Conservation (phyloP, 2,329 filamentous ascomycete genomes). For the Diaporthe caulivora region DNA sequence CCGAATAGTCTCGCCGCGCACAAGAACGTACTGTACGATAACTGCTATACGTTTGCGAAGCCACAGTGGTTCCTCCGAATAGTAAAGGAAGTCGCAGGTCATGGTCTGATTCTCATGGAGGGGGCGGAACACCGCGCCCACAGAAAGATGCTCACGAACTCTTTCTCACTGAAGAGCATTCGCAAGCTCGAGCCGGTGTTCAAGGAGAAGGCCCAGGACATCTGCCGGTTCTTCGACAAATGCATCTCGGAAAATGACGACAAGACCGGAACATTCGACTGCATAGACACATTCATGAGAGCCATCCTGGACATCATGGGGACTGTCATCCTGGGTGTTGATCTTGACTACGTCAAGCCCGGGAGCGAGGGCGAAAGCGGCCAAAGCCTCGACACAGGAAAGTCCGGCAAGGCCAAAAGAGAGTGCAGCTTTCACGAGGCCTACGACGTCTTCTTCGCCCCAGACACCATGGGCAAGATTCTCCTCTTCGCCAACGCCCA, state of each 20-base stretch:
- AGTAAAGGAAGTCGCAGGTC: constrained; percentile 51
- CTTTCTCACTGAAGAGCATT: constrained; percentile 52
- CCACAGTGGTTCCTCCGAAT: constrained; percentile 49
- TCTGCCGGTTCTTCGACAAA: constrained; percentile 48
- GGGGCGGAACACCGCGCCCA: constrained; percentile 51
- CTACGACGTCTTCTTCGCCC: constrained; percentile 50
- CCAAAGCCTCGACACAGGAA: not conserved
- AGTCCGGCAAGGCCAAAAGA: not conserved
- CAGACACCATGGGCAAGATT: constrained; percentile 44
- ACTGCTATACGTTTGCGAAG: constrained; percentile 55
- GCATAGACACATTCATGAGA: constrained; percentile 45
- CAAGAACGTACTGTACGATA: constrained; percentile 53
- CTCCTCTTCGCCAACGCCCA: constrained; percentile 48
- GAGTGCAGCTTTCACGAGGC: constrained; percentile 45
- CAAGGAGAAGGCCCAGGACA: constrained; percentile 47
- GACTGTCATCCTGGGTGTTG: constrained; percentile 49
- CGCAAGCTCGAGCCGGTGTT: constrained; percentile 54
- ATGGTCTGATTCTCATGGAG: constrained; percentile 53
- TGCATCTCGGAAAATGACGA: constrained; percentile 39
- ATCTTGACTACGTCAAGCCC: constrained; percentile 43
- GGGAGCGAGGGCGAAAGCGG: not conserved
- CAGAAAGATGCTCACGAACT: constrained; percentile 49
- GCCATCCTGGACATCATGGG: constrained; percentile 52
- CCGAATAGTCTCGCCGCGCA: constrained; percentile 52
- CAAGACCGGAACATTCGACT: constrained; percentile 12